These are phyloP conservation scores for Talaromyces sp. DNA, from an alignment of 2,329 filamentous ascomycete genomes.

Conservation along the genomic window DNA sequence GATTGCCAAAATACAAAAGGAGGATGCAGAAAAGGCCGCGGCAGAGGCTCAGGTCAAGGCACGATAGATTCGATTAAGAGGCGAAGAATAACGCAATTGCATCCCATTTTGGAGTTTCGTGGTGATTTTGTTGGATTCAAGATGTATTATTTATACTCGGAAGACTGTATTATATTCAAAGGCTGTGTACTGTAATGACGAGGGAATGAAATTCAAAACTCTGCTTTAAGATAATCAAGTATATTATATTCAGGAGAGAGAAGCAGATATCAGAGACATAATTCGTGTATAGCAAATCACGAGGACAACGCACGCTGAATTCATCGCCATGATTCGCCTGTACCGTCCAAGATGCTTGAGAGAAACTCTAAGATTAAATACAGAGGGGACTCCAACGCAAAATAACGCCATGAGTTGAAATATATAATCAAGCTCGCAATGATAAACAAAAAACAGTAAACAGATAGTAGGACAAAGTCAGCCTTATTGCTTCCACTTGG, in stretches of 20 bases:
- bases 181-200: neutral
- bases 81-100: slow-evolving; percentile 16
- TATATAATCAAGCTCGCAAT: neutral
- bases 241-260: slow-evolving; percentile 10
- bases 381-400: neutral
- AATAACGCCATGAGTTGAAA: neutral
- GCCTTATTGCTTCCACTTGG: slow-evolving; percentile 45
- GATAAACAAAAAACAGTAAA: too few species aligned
- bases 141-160: slow-evolving; percentile 1
- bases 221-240: slow-evolving; percentile 19
- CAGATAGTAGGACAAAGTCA: neutral
- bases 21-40: slow-evolving; percentile 64
- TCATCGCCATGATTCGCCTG: slow-evolving; percentile 9
- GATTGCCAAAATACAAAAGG: slow-evolving; percentile 68
- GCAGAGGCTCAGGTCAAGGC: slow-evolving; percentile 37
- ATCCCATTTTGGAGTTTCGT: slow-evolving; percentile 11
- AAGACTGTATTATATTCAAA: slow-evolving; percentile 17
- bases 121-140: slow-evolving; percentile 16
- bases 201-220: slow-evolving; percentile 6
- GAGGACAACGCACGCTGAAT: slow-evolving; percentile 3
- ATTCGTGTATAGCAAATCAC: neutral
- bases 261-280: neutral
- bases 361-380: neutral
- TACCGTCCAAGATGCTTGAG: slow-evolving; percentile 11
- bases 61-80: slow-evolving; percentile 30